Percentiles rank a stretch among this genome's conserved stretches.
Conservation (phyloP, 2,329 filamentous ascomycete species). For the Didymosphaeria variabile region DNA sequence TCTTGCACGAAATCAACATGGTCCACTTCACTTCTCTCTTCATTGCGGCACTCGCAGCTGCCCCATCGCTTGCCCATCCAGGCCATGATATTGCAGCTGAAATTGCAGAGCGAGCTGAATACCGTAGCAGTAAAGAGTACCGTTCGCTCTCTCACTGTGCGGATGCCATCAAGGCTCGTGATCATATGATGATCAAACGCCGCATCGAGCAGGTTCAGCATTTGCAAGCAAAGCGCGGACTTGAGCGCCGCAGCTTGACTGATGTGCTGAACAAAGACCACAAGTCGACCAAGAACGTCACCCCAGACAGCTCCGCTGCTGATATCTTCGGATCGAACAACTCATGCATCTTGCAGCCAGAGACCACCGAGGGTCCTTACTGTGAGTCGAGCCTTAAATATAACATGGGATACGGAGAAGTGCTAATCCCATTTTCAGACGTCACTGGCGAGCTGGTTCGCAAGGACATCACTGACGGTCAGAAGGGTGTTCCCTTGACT, state of each 20-base stretch:
- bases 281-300: conserved; percentile 28
- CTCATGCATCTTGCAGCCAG: conserved; percentile 35
- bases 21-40: conserved; percentile 33
- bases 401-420: not conserved
- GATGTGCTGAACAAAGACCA: conserved; percentile 34
- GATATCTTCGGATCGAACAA: conserved; percentile 33
- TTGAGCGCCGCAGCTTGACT: conserved; percentile 25
- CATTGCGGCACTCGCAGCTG: not conserved
- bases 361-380: conserved; percentile 36
- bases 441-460: conserved; percentile 60
- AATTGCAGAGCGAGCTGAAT: conserved; percentile 50
- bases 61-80: not conserved
- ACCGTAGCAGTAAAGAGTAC: conserved; percentile 39
- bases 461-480: conserved; percentile 55
- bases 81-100: conserved; percentile 17
- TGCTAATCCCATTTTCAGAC: conserved; percentile 8
- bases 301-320: conserved; percentile 24
- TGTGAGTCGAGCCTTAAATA: conserved; percentile 17
- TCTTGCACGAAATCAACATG: not conserved
- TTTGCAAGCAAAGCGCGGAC: conserved; percentile 42
- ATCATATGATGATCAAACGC: conserved; percentile 4
- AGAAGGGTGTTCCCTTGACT: conserved; percentile 57
- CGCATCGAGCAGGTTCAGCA: conserved; percentile 35
- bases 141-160: not conserved
- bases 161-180: not conserved